Base-by-base conservation (phyloP, 2,329 filamentous ascomycete species). In the Trichoderma lentiforme region DNA sequence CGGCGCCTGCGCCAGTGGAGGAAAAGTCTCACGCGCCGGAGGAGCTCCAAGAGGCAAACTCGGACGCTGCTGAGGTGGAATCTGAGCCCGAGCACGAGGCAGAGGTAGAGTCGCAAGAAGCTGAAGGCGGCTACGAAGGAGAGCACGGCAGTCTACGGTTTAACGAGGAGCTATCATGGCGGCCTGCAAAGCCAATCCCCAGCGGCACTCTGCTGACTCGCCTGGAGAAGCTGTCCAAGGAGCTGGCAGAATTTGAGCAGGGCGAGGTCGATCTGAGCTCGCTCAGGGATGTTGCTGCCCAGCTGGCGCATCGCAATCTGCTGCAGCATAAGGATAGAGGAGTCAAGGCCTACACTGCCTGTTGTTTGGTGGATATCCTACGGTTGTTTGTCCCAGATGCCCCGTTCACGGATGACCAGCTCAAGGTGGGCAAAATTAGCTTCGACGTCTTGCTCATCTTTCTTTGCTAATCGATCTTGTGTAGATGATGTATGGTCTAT, bases 341-440 rank as follows among this genome's bases (percentile, higher is more conserved):
- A 71, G 94, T 99, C 75, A 92, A 93, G 81, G 95, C 96, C 30
- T 97, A 92, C 85, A 89, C 93, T 36, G 91, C 94, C 57, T 93
- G 93, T 78, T 98, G 95, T 80, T 86, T 98, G 73, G 94, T 98
- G 70, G 96, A 99, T 80, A 92, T 99, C 76, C 88, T 99, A 79
- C 92, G 93, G 77, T 87, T 99, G 71, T 97, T 94, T 82, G 96
- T 96, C 32, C 96, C 96, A 0, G 92, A 98, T 86, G 96, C 96
- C 80, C 96, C 96, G 21, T 98, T 97, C 82, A 97, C 94, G 28
- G 90, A 89, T 53, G 90, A 92, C 73, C 95, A 98, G 83, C 87
- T 98, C 74, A 97, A 97, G 91, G 94, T 95, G 82, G 75, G 85
- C 76, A 15, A 57, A 18, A 21, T 26, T 6, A 39, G 51, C 39